phyloP scores from a whole-genome alignment of 805 yeast species.

The Myxozyma melibiosi region DNA sequence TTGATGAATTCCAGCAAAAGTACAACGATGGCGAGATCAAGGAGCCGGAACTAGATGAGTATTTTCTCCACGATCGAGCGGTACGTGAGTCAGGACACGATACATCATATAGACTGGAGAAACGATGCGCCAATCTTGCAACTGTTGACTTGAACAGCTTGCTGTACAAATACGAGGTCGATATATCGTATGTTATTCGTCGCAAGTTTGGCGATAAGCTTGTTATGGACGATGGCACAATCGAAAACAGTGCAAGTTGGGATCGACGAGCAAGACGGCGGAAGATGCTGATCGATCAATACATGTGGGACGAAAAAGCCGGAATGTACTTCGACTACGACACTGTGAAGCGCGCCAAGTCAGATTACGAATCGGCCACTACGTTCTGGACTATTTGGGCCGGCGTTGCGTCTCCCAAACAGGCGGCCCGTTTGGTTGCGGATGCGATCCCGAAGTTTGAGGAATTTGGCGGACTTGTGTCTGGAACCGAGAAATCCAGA shows the following conservation, averaged over 20 bases:
- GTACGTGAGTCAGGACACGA: conserved; percentile 97
- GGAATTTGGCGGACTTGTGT: conserved; percentile 82
- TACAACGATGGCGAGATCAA: conserved; percentile 67
- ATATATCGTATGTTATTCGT: conserved; percentile 68
- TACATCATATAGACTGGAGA: conserved; percentile 87
- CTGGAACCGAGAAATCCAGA: conserved; percentile 75
- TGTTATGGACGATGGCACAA: conserved; percentile 42
- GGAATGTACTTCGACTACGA: conserved; percentile 86
- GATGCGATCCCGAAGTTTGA: conserved; percentile 71
- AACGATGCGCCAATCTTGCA: conserved; percentile 83
- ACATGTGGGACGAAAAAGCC: conserved; percentile 79
- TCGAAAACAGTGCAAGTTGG: conserved; percentile 64
- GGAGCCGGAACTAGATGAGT: conserved; percentile 85
- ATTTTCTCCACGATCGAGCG: conserved; percentile 88
- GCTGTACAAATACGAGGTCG: conserved; percentile 85
- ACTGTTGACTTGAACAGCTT: conserved; percentile 87
- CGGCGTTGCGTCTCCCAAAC: conserved; percentile 63
- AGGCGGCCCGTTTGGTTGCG: conserved; percentile 64
- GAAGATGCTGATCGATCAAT: conserved; percentile 58
- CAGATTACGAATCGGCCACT: conserved; percentile 81
- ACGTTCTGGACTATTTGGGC: conserved; percentile 94
- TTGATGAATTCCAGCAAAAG: conserved; percentile 65
- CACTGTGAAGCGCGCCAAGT: conserved; percentile 55
- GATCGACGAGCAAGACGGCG: conserved; percentile 56
- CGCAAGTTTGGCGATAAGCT: conserved; percentile 55